Evolutionary conservation across 768 basidiomycete species (phyloP).

Genomic region (Mycena vulgaris): DNA sequence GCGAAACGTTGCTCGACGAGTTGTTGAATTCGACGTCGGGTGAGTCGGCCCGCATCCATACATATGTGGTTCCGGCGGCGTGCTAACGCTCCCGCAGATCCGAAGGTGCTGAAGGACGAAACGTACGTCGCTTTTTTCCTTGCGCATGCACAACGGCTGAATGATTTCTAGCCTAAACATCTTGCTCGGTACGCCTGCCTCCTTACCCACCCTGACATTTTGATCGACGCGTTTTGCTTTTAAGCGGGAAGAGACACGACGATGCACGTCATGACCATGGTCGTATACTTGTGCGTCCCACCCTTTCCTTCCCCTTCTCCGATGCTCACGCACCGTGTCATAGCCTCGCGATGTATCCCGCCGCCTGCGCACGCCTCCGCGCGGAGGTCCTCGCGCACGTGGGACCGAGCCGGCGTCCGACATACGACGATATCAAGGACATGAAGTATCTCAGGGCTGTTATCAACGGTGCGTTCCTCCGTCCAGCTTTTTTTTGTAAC

Average conservation of each 20-base stretch:
- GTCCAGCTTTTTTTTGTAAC: neutral
- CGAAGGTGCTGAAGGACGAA: constrained; percentile 61
- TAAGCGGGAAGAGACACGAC: constrained; percentile 43
- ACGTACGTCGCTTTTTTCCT: constrained; percentile 49
- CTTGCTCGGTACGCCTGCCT: constrained; percentile 23
- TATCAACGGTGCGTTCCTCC: constrained; percentile 63
- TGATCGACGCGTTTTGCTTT: neutral
- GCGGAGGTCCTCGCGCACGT: constrained; percentile 65
- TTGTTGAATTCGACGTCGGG: constrained; percentile 69
- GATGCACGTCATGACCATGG: constrained; percentile 51
- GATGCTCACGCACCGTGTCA: neutral
- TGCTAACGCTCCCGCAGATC: too few species aligned
- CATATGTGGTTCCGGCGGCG: too few species aligned
- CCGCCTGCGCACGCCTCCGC: constrained; percentile 62
- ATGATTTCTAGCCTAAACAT: constrained; percentile 32
- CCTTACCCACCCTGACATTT: neutral
- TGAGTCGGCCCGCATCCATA: too few species aligned
- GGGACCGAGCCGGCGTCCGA: constrained; percentile 61
- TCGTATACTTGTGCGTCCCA: constrained; percentile 50
- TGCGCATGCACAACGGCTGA: neutral
- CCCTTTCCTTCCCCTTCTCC: neutral
- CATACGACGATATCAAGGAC: constrained; percentile 69
- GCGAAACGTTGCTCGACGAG: constrained; percentile 64
- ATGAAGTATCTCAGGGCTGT: constrained; percentile 76
- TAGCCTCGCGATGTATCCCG: constrained; percentile 54